Evolutionary conservation across 805 yeast species (phyloP).

Genomic region (Lachancea mirantina): DNA sequence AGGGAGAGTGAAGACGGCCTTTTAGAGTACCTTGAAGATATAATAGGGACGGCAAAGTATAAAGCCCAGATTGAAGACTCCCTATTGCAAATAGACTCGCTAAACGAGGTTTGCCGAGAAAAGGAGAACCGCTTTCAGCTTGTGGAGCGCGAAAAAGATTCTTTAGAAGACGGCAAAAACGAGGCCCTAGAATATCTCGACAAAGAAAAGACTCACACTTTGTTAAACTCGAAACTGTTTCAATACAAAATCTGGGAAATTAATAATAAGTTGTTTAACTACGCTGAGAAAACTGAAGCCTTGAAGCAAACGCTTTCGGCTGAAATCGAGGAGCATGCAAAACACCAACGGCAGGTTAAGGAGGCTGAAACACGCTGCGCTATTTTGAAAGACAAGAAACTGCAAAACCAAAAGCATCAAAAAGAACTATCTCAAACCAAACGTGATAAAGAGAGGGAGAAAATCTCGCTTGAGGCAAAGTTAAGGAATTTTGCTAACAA

Average conservation of each 20-base stretch:
- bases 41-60: slow-evolving; percentile 87
- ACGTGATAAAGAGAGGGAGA: slow-evolving; percentile 42
- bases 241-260: slow-evolving; percentile 46
- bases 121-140: slow-evolving; percentile 73
- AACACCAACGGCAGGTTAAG: slow-evolving; percentile 35
- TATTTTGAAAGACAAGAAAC: slow-evolving; percentile 16
- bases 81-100: slow-evolving; percentile 52
- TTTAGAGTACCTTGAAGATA: slow-evolving; percentile 90
- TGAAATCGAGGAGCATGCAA: slow-evolving; percentile 39
- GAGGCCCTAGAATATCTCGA: slow-evolving; percentile 61
- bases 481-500: slow-evolving; percentile 56
- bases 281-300: slow-evolving; percentile 33
- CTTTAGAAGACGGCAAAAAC: slow-evolving; percentile 55
- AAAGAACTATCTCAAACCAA: slow-evolving; percentile 23
- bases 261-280: slow-evolving; percentile 34
- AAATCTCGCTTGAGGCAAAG: slow-evolving; percentile 70
- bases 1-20: slow-evolving; percentile 87
- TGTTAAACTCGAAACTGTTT: slow-evolving; percentile 46
- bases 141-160: slow-evolving; percentile 67
- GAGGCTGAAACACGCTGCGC: slow-evolving; percentile 24
- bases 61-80: slow-evolving; percentile 67
- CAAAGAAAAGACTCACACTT: slow-evolving; percentile 53
- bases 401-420: slow-evolving; percentile 15
- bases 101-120: slow-evolving; percentile 74
- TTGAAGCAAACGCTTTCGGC: slow-evolving; percentile 36